Evolutionary conservation across 306 rosid genomes (phyloP).

Genomic region (Quercus engelmannii): DNA sequence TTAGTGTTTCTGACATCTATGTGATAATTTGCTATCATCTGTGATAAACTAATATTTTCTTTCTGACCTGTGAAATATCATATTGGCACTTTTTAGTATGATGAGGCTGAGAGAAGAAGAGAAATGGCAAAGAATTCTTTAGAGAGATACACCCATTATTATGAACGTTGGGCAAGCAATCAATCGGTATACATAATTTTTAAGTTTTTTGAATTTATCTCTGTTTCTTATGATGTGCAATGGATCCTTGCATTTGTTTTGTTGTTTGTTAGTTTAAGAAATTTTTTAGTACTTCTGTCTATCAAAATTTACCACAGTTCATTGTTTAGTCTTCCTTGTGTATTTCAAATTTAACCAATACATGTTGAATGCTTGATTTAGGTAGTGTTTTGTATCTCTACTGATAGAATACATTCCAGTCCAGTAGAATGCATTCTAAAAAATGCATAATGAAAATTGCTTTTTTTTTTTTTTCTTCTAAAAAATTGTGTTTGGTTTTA

Average conservation of each 20-base stretch:
- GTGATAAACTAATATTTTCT: slow-evolving; percentile 2
- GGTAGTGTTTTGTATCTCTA: too few species aligned
- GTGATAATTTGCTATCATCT: slow-evolving; percentile 3
- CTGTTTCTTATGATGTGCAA: neutral
- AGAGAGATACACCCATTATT: slow-evolving; percentile 94
- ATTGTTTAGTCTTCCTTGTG: neutral
- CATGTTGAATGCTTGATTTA: neutral
- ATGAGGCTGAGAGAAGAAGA: slow-evolving; percentile 77
- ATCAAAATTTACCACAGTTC: neutral
- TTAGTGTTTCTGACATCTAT: neutral
- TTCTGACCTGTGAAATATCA: neutral
- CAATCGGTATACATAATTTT: slow-evolving; percentile 64
- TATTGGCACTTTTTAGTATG: slow-evolving; percentile 35
- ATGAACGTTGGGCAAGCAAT: slow-evolving; percentile 98
- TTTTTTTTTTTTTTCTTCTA: too few species aligned
- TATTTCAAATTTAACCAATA: too few species aligned
- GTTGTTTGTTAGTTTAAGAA: neutral
- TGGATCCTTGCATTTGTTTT: neutral
- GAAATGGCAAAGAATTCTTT: slow-evolving; percentile 96
- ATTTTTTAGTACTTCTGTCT: neutral
- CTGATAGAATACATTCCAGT: too few species aligned
- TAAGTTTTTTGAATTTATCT: slow-evolving; percentile 13
- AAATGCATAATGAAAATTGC: too few species aligned
- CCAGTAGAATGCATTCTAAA: too few species aligned
- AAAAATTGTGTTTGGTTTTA: too few species aligned